Conservation (phyloP, 495 filamentous ascomycete genomes). For the Annulohypoxylon moriforme region DNA sequence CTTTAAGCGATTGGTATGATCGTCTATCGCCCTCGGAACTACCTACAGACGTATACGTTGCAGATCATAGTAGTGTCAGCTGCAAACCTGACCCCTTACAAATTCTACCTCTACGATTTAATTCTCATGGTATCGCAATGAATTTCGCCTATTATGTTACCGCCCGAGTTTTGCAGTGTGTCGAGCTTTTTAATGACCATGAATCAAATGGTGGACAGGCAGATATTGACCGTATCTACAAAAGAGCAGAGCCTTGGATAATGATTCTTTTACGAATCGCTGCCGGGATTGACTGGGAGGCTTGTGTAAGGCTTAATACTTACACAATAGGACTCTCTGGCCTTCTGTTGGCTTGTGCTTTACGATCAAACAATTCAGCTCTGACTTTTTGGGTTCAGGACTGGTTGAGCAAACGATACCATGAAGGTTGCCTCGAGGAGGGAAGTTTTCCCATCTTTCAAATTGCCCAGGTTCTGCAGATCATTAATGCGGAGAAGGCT, state of each 20-base stretch:
- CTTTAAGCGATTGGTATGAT: neutral
- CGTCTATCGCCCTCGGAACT: neutral
- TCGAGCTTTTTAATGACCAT: neutral
- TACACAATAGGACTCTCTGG: neutral
- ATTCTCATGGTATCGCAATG: neutral
- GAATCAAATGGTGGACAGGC: neutral
- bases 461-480: neutral
- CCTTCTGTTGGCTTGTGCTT: neutral
- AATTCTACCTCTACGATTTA: neutral
- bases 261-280: neutral
- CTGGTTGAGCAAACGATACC: neutral
- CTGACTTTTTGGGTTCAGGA: neutral
- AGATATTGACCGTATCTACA: neutral
- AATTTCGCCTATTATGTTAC: neutral
- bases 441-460: conserved; percentile 4
- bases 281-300: neutral
- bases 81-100: neutral
- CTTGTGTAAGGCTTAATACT: neutral
- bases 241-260: neutral
- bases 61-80: neutral
- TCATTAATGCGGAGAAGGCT: neutral
- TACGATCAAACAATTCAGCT: neutral
- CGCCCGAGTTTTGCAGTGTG: neutral
- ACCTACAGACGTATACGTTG: neutral
- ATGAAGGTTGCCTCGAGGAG: neutral